phyloP scores from a whole-genome alignment of 1,284 basidiomycete genomes.

The Bondarzewia mesenterica region DNA sequence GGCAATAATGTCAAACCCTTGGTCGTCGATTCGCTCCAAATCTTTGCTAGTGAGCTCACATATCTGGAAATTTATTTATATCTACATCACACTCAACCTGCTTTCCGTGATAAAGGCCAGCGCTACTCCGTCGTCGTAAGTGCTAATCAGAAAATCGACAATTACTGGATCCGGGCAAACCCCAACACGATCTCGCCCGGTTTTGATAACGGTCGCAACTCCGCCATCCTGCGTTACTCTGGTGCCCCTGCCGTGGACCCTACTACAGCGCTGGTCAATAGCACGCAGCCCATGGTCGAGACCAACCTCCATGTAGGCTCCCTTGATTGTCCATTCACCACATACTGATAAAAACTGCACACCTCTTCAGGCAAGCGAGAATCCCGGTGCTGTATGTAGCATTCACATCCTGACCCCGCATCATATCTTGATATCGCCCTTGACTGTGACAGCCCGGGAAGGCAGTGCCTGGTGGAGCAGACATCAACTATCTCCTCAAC shows the following conservation, averaged over 20 bases:
- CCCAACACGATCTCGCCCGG: constrained; percentile 5
- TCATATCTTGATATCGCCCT: not conserved
- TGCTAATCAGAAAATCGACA: constrained; percentile 24
- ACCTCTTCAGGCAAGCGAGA: not conserved
- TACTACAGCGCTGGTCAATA: constrained; percentile 20
- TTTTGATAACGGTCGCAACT: constrained; percentile 31
- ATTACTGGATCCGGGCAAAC: constrained; percentile 30
- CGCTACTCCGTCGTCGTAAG: constrained; percentile 29
- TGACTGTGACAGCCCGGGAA: constrained; percentile 17
- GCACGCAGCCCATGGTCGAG: constrained; percentile 18
- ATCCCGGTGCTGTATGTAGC: not conserved
- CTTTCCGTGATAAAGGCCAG: constrained; percentile 20
- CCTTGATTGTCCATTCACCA: constrained; percentile 6
- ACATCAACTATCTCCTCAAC: constrained; percentile 15
- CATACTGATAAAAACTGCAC: constrained; percentile 1
- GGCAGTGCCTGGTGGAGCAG: constrained; percentile 7
- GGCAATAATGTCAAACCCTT: constrained; percentile 32
- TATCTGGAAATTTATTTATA: too few relatives aligned
- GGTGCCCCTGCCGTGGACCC: constrained; percentile 39
- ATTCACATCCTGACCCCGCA: not conserved
- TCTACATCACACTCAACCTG: not conserved
- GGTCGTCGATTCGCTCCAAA: constrained; percentile 29
- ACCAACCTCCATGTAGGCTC: constrained; percentile 15
- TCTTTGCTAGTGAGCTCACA: constrained; percentile 22
- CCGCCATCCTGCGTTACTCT: constrained; percentile 47